Evolutionary conservation across 2,329 filamentous ascomycete genomes (phyloP).

Genomic region (Calonectria hawksworthii): DNA sequence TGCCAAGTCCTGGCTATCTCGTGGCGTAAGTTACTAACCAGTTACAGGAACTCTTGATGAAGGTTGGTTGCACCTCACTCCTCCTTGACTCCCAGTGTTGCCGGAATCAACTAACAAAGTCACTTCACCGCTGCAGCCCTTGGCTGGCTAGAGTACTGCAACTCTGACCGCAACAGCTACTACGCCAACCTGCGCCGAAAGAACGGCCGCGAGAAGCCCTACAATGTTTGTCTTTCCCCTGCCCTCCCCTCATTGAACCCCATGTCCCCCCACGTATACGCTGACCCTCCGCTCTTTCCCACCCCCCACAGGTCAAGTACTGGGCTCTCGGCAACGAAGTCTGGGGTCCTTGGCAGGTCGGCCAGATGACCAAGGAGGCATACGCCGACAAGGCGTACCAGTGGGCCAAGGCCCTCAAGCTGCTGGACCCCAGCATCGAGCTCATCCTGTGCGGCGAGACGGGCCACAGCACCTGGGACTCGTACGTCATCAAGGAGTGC

Average conservation of each 20-base stretch:
- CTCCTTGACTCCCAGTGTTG: background rate
- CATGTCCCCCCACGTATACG: rapidly evolving
- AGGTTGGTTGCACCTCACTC: constrained; percentile 41
- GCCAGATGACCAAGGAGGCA: constrained; percentile 77
- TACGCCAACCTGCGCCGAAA: constrained; percentile 85
- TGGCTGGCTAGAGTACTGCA: constrained; percentile 90
- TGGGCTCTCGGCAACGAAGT: constrained; percentile 87
- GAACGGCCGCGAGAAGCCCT: constrained; percentile 82
- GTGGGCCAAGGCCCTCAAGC: constrained; percentile 80
- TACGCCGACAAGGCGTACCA: constrained; percentile 78
- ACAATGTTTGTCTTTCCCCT: constrained; percentile 61
- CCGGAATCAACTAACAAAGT: background rate
- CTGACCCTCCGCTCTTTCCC: background rate
- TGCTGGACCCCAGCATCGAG: constrained; percentile 77
- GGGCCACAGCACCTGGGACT: constrained; percentile 79
- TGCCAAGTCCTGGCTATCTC: background rate
- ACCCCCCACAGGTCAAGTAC: constrained; percentile 74
- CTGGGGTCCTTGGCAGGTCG: constrained; percentile 78
- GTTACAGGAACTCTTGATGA: constrained; percentile 55
- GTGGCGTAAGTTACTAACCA: constrained; percentile 16
- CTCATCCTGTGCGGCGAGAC: constrained; percentile 83
- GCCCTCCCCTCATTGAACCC: background rate
- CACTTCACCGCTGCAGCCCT: constrained; percentile 59
- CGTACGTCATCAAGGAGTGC: constrained; percentile 79
- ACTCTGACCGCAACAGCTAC: constrained; percentile 81